Evolutionary conservation across 1,284 basidiomycete genomes (phyloP), one percentile per base, ranked within the genome.

Genomic region (Fomitopsis betulina): DNA sequence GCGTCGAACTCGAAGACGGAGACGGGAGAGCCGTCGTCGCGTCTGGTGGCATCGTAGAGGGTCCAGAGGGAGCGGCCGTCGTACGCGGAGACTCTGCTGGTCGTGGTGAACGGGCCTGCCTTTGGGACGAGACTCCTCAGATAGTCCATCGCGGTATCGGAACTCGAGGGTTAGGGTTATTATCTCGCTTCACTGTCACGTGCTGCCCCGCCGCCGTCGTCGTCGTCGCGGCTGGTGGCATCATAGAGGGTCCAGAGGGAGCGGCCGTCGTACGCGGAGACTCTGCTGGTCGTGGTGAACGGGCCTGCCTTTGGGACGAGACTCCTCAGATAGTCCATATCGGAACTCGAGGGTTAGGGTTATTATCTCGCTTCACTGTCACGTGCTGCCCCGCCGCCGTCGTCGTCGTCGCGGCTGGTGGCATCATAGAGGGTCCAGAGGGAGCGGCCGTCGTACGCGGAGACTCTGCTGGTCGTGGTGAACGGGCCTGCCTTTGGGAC

Each of bases 401-500:
- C n/a, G 15, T 85, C 84, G 70, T 99, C 96, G 68, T 99, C 96
- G 75, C 89, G 82, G 76, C 94, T 97, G 33, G 86, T 89, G 25
- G 86, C 96, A 62, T 95, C 91, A 65, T 95, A 91, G 8, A 98
- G 78, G 30, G 82, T 87, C 87, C 94, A 98, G 38, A 96, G 85
- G 0, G 86, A 85, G 51, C 75, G 77, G 21, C 75, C 74, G 56
- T 94, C 89, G 58, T 86, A 83, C 23, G 85, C 82, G 9, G 79
- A 68, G 52, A 94, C 84, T 63, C 90, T 89, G 37, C 84, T 75
- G 25, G 95, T 96, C 21, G 98, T 82, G 3, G 87, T 83, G 69
- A 96, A 98, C 1, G 94, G 94, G 13, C 95, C 94, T 10, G 93
- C 93, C 68, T 95, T 94, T 66, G 91, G 91, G 9, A 96, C 91